phyloP scores from a whole-genome alignment of 176 grass and related monocot genomes.

The Thinopyrum elongatum region DNA sequence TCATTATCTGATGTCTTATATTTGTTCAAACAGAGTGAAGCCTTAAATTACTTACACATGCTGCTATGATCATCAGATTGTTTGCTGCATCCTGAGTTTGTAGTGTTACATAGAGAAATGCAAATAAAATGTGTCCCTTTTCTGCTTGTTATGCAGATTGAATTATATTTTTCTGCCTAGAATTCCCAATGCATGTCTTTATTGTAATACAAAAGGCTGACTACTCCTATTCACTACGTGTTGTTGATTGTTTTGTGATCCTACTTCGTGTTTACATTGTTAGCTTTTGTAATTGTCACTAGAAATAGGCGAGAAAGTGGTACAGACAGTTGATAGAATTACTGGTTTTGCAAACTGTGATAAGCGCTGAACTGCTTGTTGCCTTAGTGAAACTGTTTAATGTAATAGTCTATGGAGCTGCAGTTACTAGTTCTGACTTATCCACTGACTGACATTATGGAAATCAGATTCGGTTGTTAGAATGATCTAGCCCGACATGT shows the following conservation, averaged over 20 bases:
- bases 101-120: neutral
- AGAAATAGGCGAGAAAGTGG: neutral
- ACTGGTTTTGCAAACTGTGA: slow-evolving; percentile 11
- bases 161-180: neutral
- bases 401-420: neutral
- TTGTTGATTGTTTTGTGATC: neutral
- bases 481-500: neutral
- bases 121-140: neutral
- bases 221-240: neutral
- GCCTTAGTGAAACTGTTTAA: slow-evolving; percentile 10
- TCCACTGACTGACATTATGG: neutral
- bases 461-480: neutral
- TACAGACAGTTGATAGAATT: neutral
- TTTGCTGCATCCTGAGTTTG: slow-evolving; percentile 13
- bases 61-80: neutral
- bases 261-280: neutral
- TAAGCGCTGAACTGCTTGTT: neutral
- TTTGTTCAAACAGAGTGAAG: neutral
- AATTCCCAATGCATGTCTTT: neutral
- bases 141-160: neutral
- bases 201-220: neutral
- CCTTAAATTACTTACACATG: neutral
- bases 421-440: slow-evolving; percentile 1
- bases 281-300: neutral
- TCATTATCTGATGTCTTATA: slow-evolving; percentile 8